Conservation (phyloP, 441 rosid genomes). For the Erodium texanum region DNA sequence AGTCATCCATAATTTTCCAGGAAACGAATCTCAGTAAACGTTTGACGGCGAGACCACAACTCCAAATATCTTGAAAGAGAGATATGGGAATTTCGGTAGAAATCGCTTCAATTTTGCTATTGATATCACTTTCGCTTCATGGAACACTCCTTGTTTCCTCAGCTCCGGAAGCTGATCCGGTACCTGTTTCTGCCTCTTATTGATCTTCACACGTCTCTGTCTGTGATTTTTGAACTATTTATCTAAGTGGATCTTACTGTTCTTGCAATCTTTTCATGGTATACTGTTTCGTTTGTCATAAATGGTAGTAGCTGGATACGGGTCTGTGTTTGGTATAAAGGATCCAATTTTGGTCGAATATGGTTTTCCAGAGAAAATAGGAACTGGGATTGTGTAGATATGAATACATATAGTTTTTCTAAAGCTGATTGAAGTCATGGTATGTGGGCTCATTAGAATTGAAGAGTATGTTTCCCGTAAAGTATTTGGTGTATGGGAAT, state of each 20-base stretch:
- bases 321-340: not conserved
- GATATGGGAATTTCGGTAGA: conserved; percentile 21
- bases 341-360: not conserved
- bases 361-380: not conserved
- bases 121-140: not conserved
- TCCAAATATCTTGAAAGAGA: not conserved
- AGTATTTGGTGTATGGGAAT: not conserved
- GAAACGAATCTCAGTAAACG: not conserved
- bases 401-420: not conserved
- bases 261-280: too few relatives aligned
- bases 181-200: not conserved
- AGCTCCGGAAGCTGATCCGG: not conserved
- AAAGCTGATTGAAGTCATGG: not conserved
- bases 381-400: not conserved
- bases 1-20: not conserved
- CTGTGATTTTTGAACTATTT: not conserved
- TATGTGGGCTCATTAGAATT: not conserved
- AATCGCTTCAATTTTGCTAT: conserved; percentile 10
- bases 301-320: not conserved
- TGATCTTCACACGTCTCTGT: not conserved
- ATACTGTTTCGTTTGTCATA: too few relatives aligned
- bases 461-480: not conserved
- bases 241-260: not conserved
- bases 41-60: not conserved
- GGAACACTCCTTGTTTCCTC: not conserved